A percentile compares a stretch with the other conserved stretches of the same genome.
Evolutionary conservation across 2,329 filamentous ascomycete species (phyloP).

Genomic region (Fusarium nisikadoi): DNA sequence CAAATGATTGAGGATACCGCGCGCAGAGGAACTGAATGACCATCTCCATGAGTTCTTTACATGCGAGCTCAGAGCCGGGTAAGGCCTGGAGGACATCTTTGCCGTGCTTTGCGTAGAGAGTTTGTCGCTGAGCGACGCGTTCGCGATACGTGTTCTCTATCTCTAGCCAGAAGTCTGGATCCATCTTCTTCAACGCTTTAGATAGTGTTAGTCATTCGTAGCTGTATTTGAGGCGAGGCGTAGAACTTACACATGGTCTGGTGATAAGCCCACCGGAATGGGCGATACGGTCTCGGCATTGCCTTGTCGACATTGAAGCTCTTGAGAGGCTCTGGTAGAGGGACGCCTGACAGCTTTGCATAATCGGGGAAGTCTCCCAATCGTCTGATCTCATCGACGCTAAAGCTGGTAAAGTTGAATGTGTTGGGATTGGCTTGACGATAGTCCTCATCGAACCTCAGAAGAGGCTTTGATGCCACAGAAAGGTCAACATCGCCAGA

Average conservation of each 20-base stretch:
- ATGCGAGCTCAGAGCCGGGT: constrained; percentile 80
- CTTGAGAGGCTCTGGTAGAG: constrained; percentile 70
- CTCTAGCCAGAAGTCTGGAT: constrained; percentile 90
- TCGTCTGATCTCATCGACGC: constrained; percentile 73
- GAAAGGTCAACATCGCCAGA: constrained; percentile 19
- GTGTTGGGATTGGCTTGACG: constrained; percentile 47
- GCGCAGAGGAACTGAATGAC: constrained; percentile 80
- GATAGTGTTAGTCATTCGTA: constrained; percentile 45
- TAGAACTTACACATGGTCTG: constrained; percentile 82
- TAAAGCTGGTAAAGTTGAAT: constrained; percentile 76
- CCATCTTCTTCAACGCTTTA: constrained; percentile 78
- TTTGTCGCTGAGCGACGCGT: constrained; percentile 75
- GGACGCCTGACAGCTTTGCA: constrained; percentile 77
- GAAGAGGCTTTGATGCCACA: constrained; percentile 34
- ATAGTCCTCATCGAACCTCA: constrained; percentile 51
- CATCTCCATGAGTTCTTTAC: constrained; percentile 91
- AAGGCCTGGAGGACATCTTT: constrained; percentile 72
- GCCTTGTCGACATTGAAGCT: constrained; percentile 77
- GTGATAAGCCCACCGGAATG: constrained; percentile 85
- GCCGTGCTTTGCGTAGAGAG: constrained; percentile 71
- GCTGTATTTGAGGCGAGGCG: too few relatives aligned
- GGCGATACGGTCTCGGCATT: constrained; percentile 78
- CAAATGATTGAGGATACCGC: constrained; percentile 81
- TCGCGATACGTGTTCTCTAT: constrained; percentile 77
- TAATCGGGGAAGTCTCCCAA: constrained; percentile 86